A percentile compares a stretch with the other conserved stretches of the same genome.
Evolutionary conservation across 805 yeast species (phyloP).

Genomic region (Yamadazyma insecticola): DNA sequence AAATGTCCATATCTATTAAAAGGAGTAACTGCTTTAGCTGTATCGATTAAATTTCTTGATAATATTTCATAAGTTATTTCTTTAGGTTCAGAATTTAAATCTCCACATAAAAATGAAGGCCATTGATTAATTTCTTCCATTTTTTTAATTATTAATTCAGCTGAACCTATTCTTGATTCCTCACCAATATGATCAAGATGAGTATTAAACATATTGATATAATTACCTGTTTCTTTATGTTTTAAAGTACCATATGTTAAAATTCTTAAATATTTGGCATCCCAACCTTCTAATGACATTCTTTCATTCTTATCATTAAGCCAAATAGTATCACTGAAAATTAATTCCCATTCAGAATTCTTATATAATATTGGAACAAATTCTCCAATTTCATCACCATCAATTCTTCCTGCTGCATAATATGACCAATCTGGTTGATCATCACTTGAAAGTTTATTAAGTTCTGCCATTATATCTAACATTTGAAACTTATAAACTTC

Average conservation of each 20-base stretch:
- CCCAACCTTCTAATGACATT: conserved; percentile 33
- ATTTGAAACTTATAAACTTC: conserved; percentile 34
- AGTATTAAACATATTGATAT: conserved; percentile 31
- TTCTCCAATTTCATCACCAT: conserved; percentile 24
- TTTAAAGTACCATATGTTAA: conserved; percentile 28
- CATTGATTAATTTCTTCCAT: conserved; percentile 22
- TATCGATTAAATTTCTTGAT: conserved; percentile 13
- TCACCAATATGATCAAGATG: conserved; percentile 36
- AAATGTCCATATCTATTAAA: conserved; percentile 24
- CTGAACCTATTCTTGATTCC: conserved; percentile 24
- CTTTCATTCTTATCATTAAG: conserved; percentile 29
- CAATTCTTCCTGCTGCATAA: conserved; percentile 27
- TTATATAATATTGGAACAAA: conserved; percentile 30
- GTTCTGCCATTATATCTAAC: conserved; percentile 22
- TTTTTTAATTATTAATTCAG: conserved; percentile 23
- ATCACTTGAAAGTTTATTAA: conserved; percentile 16
- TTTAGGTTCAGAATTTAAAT: conserved; percentile 21
- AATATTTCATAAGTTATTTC: conserved; percentile 17
- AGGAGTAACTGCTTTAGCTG: conserved; percentile 16
- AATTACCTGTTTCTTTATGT: conserved; percentile 20
- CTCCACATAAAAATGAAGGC: conserved; percentile 31
- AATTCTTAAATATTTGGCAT: conserved; percentile 30
- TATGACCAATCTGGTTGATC: conserved; percentile 23
- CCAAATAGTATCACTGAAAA: conserved; percentile 29
- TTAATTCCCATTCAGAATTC: conserved; percentile 23